Conservation (phyloP, 805 yeast genomes). For the Kazachstania viticola region DNA sequence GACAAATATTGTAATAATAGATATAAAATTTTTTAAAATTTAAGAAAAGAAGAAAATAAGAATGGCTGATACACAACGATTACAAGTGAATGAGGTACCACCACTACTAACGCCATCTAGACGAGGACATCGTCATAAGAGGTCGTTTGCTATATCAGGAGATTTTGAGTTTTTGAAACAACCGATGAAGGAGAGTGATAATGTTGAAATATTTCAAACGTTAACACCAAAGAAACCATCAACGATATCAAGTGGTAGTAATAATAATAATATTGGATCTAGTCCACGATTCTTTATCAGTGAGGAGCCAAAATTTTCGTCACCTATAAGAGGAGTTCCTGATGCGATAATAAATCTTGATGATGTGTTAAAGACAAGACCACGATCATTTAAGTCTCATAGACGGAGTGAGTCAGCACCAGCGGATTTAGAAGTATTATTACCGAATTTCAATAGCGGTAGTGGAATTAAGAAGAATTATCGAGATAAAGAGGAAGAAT, state of each 20-base stretch:
- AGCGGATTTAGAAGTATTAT: constrained; percentile 34
- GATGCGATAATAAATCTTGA: constrained; percentile 49
- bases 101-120: constrained; percentile 23
- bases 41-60: no score
- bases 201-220: background rate
- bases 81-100: constrained; percentile 7
- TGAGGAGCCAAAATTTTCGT: constrained; percentile 22
- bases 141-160: constrained; percentile 84
- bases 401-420: constrained; percentile 50
- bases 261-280: background rate
- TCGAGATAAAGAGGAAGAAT: background rate
- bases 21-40: no score
- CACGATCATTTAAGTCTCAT: constrained; percentile 28
- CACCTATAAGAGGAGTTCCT: constrained; percentile 30
- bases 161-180: constrained; percentile 50
- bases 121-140: constrained; percentile 63
- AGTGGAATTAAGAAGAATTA: no score
- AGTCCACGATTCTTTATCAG: constrained; percentile 25
- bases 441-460: no score
- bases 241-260: constrained; percentile 1
- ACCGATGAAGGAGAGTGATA: constrained; percentile 4
- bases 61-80: constrained; percentile 15
- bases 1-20: no score
- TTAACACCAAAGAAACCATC: constrained; percentile 4
- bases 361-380: constrained; percentile 34